Percentiles rank a stretch among this genome's conserved stretches.
phyloP scores from a whole-genome alignment of 2,329 filamentous ascomycete species.

The Dothiorella sarmentorum region DNA sequence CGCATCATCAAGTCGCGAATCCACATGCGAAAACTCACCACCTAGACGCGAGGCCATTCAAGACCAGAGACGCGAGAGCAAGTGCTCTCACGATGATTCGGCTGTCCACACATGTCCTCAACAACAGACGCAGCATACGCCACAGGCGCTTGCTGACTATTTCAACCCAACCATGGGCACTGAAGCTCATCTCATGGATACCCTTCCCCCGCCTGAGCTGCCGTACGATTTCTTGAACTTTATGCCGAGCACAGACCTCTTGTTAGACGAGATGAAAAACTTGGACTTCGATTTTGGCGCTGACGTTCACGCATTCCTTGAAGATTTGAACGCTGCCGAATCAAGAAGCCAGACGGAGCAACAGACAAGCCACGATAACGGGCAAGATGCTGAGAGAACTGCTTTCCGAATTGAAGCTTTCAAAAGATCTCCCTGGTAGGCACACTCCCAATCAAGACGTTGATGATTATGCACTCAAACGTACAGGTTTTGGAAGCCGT shows the following conservation, averaged over 20 bases:
- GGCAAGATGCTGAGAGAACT: not conserved
- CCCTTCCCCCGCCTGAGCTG: constrained; percentile 22
- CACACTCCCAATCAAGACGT: not conserved
- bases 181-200: not conserved
- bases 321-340: not conserved
- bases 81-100: not conserved
- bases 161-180: not conserved
- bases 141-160: not conserved
- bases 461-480: constrained; percentile 18
- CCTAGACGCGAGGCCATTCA: no score
- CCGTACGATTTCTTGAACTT: constrained; percentile 12
- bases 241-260: constrained; percentile 21
- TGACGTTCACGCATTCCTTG: not conserved
- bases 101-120: not conserved
- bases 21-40: not conserved
- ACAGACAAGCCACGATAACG: not conserved
- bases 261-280: constrained; percentile 20
- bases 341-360: not conserved
- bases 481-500: constrained; percentile 29
- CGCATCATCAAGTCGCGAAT: constrained; percentile 10
- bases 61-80: not conserved
- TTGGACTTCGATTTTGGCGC: constrained; percentile 21
- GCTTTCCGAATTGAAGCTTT: not conserved
- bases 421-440: not conserved
- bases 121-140: not conserved